Percentiles rank a stretch among this genome's conserved stretches.
These are phyloP conservation scores for Backusella parvicylindrica DNA, from an alignment of 192 early-diverging fungal species.

Conservation along the genomic window DNA sequence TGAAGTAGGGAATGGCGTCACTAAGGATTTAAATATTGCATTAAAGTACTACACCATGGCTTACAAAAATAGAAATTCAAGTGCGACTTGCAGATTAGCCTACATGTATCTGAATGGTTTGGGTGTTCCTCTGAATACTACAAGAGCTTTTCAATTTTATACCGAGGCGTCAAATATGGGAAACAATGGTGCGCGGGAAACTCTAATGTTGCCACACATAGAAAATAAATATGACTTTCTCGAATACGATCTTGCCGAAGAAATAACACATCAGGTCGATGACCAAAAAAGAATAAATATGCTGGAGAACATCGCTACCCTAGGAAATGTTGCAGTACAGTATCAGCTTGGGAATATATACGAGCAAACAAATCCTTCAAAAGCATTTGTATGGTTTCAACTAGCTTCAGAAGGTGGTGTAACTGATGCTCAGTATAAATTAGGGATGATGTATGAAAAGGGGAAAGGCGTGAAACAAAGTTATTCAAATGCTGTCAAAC, in stretches of 20 bases:
- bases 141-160: too few species aligned
- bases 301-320: background rate
- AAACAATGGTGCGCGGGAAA: background rate
- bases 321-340: background rate
- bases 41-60: slow-evolving; percentile 18
- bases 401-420: background rate
- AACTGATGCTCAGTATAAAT: background rate
- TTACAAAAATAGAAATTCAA: slow-evolving; percentile 16
- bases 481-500: background rate
- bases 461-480: background rate
- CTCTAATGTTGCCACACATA: too few species aligned
- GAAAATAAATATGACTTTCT: too few species aligned
- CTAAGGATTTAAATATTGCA: background rate
- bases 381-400: background rate
- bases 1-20: too few species aligned
- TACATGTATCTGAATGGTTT: background rate
- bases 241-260: too few species aligned
- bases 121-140: background rate
- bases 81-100: slow-evolving; percentile 2
- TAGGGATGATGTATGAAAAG: background rate
- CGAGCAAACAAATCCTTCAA: background rate
- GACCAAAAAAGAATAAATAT: background rate
- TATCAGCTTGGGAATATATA: background rate
- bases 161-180: background rate
- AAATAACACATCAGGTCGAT: too few species aligned